These are phyloP conservation scores for Alternaria burnsii DNA, from an alignment of 2,329 filamentous ascomycete species.

Conservation along the genomic window DNA sequence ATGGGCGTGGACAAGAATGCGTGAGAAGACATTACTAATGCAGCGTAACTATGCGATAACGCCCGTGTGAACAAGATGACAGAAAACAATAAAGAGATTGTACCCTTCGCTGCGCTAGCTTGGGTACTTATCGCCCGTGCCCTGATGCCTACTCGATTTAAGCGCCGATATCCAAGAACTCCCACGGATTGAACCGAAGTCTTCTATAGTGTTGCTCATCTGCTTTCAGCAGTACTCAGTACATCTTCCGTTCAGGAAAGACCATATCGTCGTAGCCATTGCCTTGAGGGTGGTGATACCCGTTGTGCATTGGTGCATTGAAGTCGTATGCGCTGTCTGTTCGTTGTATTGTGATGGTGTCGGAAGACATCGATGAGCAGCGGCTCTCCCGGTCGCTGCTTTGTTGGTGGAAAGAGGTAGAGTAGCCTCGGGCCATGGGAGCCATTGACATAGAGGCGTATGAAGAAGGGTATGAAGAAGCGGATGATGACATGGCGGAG, in stretches of 20 bases:
- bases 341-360: slow-evolving; percentile 27
- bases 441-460: slow-evolving; percentile 33
- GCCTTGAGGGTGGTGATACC: slow-evolving; percentile 33
- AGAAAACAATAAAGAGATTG: slow-evolving; percentile 7
- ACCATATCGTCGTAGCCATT: slow-evolving; percentile 47
- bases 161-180: slow-evolving; percentile 15
- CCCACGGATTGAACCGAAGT: slow-evolving; percentile 7
- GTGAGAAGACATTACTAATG: slow-evolving; percentile 16
- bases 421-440: slow-evolving; percentile 33
- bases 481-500: slow-evolving; percentile 44
- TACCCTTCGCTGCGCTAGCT: slow-evolving; percentile 35
- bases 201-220: background rate
- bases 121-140: slow-evolving; percentile 20
- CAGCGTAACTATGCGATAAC: slow-evolving; percentile 2
- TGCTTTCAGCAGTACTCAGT: slow-evolving; percentile 18
- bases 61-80: background rate
- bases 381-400: slow-evolving; percentile 47
- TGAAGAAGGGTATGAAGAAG: slow-evolving; percentile 35
- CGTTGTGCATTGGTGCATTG: slow-evolving; percentile 37
- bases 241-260: slow-evolving; percentile 48
- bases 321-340: slow-evolving; percentile 44
- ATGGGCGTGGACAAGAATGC: slow-evolving; percentile 4
- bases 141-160: slow-evolving; percentile 8
- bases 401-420: slow-evolving; percentile 34
- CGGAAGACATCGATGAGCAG: slow-evolving; percentile 47